Percentiles rank a stretch among this genome's conserved stretches.
phyloP scores from a whole-genome alignment of 345 rosid genomes.

The Brassica nigra region DNA sequence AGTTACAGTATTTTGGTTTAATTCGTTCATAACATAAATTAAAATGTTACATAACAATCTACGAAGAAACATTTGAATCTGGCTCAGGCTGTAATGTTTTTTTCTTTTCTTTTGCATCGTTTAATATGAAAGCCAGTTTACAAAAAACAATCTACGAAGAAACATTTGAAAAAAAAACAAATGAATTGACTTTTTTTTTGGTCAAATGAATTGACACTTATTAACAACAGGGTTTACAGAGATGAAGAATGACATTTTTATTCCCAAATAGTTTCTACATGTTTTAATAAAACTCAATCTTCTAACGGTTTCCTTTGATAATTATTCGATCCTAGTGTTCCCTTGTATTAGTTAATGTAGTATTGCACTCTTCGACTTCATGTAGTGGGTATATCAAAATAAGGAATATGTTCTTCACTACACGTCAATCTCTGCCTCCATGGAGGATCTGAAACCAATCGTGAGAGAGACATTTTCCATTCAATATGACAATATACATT shows the following conservation, averaged over 20 bases:
- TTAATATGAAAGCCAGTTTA: too few relatives aligned
- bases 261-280: background rate
- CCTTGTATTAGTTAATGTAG: background rate
- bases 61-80: background rate
- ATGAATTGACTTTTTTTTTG: background rate
- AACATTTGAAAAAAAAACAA: background rate
- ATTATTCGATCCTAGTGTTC: background rate
- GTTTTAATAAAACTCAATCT: background rate
- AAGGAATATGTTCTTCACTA: conserved; percentile 1
- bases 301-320: background rate
- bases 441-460: conserved; percentile 15
- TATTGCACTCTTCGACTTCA: background rate
- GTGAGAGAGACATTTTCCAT: conserved; percentile 4
- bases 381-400: conserved; percentile 8
- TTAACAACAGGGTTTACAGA: background rate
- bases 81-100: too few relatives aligned
- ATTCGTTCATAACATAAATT: background rate
- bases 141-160: background rate
- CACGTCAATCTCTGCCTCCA: background rate
- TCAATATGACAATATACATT: background rate
- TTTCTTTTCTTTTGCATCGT: too few relatives aligned
- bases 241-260: background rate
- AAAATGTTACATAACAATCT: background rate
- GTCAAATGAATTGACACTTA: background rate
- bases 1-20: background rate